Base-by-base conservation (phyloP, 306 rosid species). In the Begonia loranthoides region DNA sequence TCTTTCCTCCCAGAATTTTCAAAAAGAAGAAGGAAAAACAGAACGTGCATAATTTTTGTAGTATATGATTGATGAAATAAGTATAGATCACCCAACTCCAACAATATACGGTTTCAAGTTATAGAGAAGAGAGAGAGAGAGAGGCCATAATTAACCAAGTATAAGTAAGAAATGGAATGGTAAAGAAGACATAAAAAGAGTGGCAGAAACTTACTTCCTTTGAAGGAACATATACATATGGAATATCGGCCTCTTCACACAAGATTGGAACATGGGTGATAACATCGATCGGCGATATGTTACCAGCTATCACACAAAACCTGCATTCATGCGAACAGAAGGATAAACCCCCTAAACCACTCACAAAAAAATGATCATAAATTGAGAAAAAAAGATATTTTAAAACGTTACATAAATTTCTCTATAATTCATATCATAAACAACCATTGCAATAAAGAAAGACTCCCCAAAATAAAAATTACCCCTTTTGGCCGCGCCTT, bases 221-320 rank as follows among this genome's bases (percentile, higher is more conserved):
- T 6, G 96, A 80, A 1, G 80, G 54, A 21, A 90, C 88, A 64
- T 92, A 92, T 0, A 86, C 10, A 44, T 92, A 92, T 2, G 87
- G 88, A 68, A 92, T 78, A 2, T 86, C 87, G 43, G 86, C 19
- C 47, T 92, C 99, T 61, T 92, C 99, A 54, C 96, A 86, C 48
- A 92, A 59, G 58, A 92, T 46, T 46, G 99, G 99, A 63, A 92
- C 79, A 61, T 92, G 94, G 33, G 96, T 86, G 63, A 92, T 76
- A 47, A 92, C 99, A 68, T 92, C 99, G 33, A 92, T 92, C 0
- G 99, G 96, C 6, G 96, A 80, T 51, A 92, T 86, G 63, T 92
- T 86, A 52, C 96, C 94, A 54, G 96, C 96, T 54, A 92, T 86
- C 19, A 92, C 86, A 73, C 99, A 90, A 1, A 83, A 15, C 49